These are phyloP conservation scores for Avena atlantica DNA, from an alignment of 176 grass and related monocot species.

Conservation along the genomic window DNA sequence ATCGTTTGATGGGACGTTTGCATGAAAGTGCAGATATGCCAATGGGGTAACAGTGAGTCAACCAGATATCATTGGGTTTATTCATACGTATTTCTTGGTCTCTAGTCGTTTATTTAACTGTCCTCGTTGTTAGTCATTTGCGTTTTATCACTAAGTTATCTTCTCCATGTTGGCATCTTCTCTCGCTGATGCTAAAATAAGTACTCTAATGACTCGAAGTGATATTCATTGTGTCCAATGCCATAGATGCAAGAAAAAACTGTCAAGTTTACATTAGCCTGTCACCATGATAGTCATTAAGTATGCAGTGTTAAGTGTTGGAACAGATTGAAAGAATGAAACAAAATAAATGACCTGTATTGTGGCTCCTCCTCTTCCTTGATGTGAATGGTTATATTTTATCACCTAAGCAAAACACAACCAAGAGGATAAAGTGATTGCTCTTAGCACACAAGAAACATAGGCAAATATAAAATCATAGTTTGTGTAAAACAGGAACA, in stretches of 20 bases:
- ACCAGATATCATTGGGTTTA: slow-evolving; percentile 6
- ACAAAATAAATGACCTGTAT: slow-evolving; percentile 64
- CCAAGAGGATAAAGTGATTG: slow-evolving; percentile 16
- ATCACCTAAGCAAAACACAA: slow-evolving; percentile 54
- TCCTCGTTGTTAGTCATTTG: not conserved
- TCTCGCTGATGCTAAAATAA: not conserved
- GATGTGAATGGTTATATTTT: slow-evolving; percentile 76
- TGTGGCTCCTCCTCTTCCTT: slow-evolving; percentile 86
- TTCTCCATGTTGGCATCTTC: slow-evolving; percentile 15
- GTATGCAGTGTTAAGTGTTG: not conserved
- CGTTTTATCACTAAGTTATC: not conserved
- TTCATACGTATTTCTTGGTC: not conserved
- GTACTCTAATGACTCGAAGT: slow-evolving; percentile 5
- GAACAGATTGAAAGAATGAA: not conserved
- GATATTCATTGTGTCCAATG: not conserved
- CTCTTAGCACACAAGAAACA: not conserved
- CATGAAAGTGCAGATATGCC: not conserved
- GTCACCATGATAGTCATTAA: not conserved
- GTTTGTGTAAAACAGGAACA: not conserved
- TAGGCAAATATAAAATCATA: not conserved
- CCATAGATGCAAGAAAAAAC: slow-evolving; percentile 5
- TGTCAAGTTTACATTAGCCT: not conserved
- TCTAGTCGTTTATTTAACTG: not conserved
- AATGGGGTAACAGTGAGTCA: not conserved
- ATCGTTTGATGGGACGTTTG: not conserved